phyloP scores from a whole-genome alignment of 1,139 yeast genomes.

The Magnusiomyces paraingens region DNA sequence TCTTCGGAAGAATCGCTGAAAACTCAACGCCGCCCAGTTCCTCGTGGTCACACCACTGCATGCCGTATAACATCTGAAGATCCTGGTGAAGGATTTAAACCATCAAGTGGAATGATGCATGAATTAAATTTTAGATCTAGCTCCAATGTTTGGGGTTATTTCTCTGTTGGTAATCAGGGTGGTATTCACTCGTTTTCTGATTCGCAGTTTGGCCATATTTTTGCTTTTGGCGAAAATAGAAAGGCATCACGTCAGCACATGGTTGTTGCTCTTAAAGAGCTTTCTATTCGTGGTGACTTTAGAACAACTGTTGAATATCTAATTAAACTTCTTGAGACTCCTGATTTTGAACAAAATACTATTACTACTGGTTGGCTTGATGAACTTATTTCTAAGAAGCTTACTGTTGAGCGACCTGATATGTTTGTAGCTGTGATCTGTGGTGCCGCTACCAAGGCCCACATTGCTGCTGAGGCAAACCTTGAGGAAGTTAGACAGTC shows the following conservation, averaged over 20 bases:
- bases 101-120: slow-evolving; percentile 93
- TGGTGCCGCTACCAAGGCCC: slow-evolving; percentile 96
- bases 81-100: slow-evolving; percentile 98
- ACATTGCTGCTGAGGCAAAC: slow-evolving; percentile 68
- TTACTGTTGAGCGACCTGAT: slow-evolving; percentile 97
- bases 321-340: slow-evolving; percentile 89
- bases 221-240: slow-evolving; percentile 98
- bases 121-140: slow-evolving; percentile 95
- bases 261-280: slow-evolving; percentile 96
- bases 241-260: slow-evolving; percentile 96
- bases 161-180: slow-evolving; percentile 93
- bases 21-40: slow-evolving; percentile 85
- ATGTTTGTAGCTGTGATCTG: slow-evolving; percentile 83
- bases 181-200: slow-evolving; percentile 97
- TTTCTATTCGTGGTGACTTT: slow-evolving; percentile 96
- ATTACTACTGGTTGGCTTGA: slow-evolving; percentile 99
- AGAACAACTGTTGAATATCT: slow-evolving; percentile 96
- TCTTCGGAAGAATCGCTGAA: slow-evolving; percentile 61
- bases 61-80: slow-evolving; percentile 98
- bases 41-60: slow-evolving; percentile 98
- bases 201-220: slow-evolving; percentile 97
- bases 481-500: slow-evolving; percentile 61
- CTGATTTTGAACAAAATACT: slow-evolving; percentile 91
- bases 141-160: slow-evolving; percentile 98
- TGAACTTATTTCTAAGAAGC: slow-evolving; percentile 83